These are phyloP conservation scores for Penicillium sp. DNA, from an alignment of 2,329 filamentous ascomycete species.

Conservation along the genomic window DNA sequence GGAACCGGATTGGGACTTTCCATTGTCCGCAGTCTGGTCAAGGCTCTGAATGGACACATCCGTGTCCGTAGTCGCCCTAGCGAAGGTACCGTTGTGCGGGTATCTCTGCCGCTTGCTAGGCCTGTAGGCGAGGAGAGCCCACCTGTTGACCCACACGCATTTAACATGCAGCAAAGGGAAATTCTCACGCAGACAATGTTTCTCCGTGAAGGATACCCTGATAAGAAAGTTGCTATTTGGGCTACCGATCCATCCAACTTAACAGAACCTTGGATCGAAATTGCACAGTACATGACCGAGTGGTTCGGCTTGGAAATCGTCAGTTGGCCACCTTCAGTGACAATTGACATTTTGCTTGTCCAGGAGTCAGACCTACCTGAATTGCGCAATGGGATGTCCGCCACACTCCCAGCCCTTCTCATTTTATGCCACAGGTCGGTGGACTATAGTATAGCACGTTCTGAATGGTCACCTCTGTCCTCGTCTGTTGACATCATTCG, in stretches of 20 bases:
- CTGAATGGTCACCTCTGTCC: constrained; percentile 32
- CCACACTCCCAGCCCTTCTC: constrained; percentile 33
- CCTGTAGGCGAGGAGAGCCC: constrained; percentile 28
- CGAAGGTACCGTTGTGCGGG: constrained; percentile 57
- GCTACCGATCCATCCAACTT: constrained; percentile 24
- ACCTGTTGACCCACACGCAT: constrained; percentile 16
- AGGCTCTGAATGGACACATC: constrained; percentile 60
- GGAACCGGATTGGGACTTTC: constrained; percentile 59
- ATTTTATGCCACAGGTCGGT: constrained; percentile 39
- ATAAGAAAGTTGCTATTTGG: constrained; percentile 31
- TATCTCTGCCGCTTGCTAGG: constrained; percentile 47
- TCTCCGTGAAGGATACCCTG: constrained; percentile 27
- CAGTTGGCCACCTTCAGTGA: constrained; percentile 24
- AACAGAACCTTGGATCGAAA: constrained; percentile 26
- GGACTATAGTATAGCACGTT: constrained; percentile 32
- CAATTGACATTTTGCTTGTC: constrained; percentile 39
- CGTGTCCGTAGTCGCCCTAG: constrained; percentile 56
- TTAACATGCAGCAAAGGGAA: constrained; percentile 25
- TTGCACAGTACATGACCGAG: constrained; percentile 34
- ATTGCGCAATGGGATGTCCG: constrained; percentile 15
- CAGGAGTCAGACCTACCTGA: constrained; percentile 31
- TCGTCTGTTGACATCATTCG: constrained; percentile 39
- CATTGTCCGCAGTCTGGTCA: constrained; percentile 63
- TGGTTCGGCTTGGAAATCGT: constrained; percentile 41
- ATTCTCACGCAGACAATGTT: constrained; percentile 21